Evolutionary conservation across 1,284 basidiomycete species (phyloP).

Genomic region (Fomitopsis palustris): DNA sequence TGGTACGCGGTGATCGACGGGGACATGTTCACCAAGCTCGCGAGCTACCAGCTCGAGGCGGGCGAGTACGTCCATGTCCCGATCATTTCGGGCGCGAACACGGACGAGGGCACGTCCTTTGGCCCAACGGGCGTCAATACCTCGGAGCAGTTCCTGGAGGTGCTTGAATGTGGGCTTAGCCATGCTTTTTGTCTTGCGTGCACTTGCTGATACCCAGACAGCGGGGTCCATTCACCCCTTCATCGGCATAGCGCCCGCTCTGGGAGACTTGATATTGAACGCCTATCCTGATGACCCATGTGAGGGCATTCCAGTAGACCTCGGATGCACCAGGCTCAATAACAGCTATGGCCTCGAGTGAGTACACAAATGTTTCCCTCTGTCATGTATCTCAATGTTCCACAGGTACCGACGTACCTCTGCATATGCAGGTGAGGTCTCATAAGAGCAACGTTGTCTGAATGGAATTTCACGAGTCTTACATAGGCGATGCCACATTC

Average conservation of each 20-base stretch:
- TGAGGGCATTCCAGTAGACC: not conserved
- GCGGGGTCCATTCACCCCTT: not conserved
- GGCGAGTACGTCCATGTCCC: slow-evolving; percentile 1
- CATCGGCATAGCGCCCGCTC: not conserved
- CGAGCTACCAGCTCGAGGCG: slow-evolving; percentile 2
- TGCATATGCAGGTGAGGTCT: not conserved
- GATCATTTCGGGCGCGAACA: not conserved
- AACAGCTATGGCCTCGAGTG: not conserved
- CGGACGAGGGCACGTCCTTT: slow-evolving; percentile 1
- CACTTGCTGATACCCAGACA: not conserved
- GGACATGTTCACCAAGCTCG: not conserved
- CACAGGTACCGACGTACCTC: not conserved
- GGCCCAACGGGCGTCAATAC: not conserved
- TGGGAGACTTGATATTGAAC: not conserved
- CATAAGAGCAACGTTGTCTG: not conserved
- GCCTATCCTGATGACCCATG: not conserved
- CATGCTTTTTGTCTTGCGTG: not conserved
- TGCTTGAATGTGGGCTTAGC: not conserved
- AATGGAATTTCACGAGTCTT: not conserved
- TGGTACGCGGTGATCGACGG: not conserved
- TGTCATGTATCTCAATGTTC: too few relatives aligned
- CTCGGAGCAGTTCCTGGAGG: not conserved
- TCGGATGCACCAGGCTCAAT: not conserved
- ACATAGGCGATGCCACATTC: not conserved
- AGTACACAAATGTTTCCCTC: not conserved